phyloP scores from a whole-genome alignment of 2,329 filamentous ascomycete genomes.

The Cercospora sp. region DNA sequence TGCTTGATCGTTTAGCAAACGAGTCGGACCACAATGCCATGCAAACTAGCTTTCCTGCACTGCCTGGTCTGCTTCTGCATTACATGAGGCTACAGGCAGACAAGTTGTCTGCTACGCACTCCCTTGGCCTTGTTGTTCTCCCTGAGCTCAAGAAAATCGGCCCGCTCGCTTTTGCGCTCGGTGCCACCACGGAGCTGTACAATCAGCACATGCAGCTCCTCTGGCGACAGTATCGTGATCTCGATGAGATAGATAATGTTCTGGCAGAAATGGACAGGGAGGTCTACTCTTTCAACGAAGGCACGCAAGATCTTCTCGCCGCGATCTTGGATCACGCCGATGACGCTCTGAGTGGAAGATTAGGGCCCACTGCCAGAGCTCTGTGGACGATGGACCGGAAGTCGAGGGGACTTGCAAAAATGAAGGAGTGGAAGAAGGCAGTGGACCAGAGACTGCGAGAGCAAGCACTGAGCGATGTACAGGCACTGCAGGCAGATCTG shows the following conservation, averaged over 20 bases:
- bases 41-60: conserved; percentile 6
- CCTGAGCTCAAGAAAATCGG: conserved; percentile 68
- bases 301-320: conserved; percentile 47
- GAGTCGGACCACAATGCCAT: neutral
- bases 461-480: conserved; percentile 10
- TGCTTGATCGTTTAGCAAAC: conserved; percentile 53
- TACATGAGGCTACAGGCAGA: conserved; percentile 42
- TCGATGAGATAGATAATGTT: conserved; percentile 55
- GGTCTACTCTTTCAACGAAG: conserved; percentile 59
- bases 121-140: conserved; percentile 61
- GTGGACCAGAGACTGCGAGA: conserved; percentile 10
- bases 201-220: conserved; percentile 63
- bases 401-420: conserved; percentile 34
- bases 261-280: conserved; percentile 66
- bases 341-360: conserved; percentile 29
- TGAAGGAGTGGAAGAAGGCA: conserved; percentile 20
- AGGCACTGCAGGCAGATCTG: neutral
- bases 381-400: conserved; percentile 42
- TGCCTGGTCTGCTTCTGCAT: conserved; percentile 27
- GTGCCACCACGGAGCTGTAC: conserved; percentile 69
- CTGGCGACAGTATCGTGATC: conserved; percentile 63
- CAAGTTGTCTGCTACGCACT: conserved; percentile 59
- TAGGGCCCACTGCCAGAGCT: conserved; percentile 27
- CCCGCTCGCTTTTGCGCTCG: conserved; percentile 69
- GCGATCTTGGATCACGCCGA: conserved; percentile 37